These are phyloP conservation scores for Colletotrichum trifolii DNA, from an alignment of 2,329 filamentous ascomycete genomes.

Conservation along the genomic window DNA sequence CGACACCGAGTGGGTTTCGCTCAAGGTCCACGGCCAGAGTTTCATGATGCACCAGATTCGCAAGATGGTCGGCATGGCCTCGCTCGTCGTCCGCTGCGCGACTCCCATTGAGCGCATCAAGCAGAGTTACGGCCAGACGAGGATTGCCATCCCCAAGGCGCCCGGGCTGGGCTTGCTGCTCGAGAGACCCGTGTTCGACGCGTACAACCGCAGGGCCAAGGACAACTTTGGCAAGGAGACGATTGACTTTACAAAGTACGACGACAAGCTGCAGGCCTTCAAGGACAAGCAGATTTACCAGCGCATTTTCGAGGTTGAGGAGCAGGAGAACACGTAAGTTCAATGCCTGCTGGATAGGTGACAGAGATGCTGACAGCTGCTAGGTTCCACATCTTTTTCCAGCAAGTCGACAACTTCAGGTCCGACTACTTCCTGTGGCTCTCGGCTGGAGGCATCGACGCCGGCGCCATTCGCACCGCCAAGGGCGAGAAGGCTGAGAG, in stretches of 20 bases:
- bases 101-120: slow-evolving; percentile 76
- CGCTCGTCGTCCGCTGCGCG: slow-evolving; percentile 85
- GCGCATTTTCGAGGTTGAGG: slow-evolving; percentile 90
- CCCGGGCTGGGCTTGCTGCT: slow-evolving; percentile 88
- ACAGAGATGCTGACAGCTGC: background rate
- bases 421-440: slow-evolving; percentile 80
- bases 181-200: slow-evolving; percentile 91
- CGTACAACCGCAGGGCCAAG: slow-evolving; percentile 81
- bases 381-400: slow-evolving; percentile 82
- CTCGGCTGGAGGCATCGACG: slow-evolving; percentile 74
- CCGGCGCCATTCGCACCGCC: slow-evolving; percentile 61
- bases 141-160: slow-evolving; percentile 92
- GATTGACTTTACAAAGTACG: slow-evolving; percentile 83
- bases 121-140: slow-evolving; percentile 77
- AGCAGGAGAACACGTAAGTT: slow-evolving; percentile 85
- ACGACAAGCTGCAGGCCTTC: slow-evolving; percentile 85
- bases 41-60: slow-evolving; percentile 99
- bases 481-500: slow-evolving; percentile 56
- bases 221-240: slow-evolving; percentile 71
- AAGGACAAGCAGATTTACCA: slow-evolving; percentile 94
- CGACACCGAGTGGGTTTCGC: slow-evolving; percentile 92
- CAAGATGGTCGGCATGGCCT: slow-evolving; percentile 97
- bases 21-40: slow-evolving; percentile 96
- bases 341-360: too few species aligned
- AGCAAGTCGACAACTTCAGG: slow-evolving; percentile 81